Base-by-base conservation (phyloP, 441 rosid species). In the Rhodomyrtus psidioides region DNA sequence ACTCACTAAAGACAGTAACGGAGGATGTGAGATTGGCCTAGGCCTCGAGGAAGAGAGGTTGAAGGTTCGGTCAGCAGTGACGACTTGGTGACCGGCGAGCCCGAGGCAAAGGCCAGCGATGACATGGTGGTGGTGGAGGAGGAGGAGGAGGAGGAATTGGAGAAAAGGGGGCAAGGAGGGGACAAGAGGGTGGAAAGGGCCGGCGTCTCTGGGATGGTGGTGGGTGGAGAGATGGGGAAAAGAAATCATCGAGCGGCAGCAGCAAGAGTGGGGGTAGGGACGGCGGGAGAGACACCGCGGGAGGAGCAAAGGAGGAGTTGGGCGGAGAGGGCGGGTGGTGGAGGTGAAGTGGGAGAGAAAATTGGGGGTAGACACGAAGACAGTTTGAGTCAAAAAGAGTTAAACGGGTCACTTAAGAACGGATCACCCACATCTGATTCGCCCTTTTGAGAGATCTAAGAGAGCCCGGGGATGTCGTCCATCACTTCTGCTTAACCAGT, bases 251-350 rank as follows among this genome's bases (percentile, higher is more conserved):
- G 1, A 12, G 59, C 6, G 9, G 10, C 55, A 30, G 81, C 82
- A 51, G 19, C n/a, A 24, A 24, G 26, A 56, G 44, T 7, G 81
- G 90, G 87, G 62, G 79, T 84, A 0, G 86, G 82, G 27, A 87
- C 62, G 3, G 87, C 85, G n/a, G 81, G 85, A 5, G 75, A 39
- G 53, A 91, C 60, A 1, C 53, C 23, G n/a, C 6, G 6, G 19
- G 26, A 24, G 49, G 83, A 83, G 54, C 53, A 27, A n/a, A 10
- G 59, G 46, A 49, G 79, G 86, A 59, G 87, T 39, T 6, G 26
- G 62, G 86, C 88, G 7, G 88, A 83, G 58, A 19, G 89, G 90
- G 46, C 88, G 79, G 54, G 85, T 21, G 3, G 76, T 39, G 17
- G 90, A 84, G 82, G 74, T 6, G 89, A 87, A 87, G 85, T 62